Conservation (phyloP, 805 yeast genomes). For the Cyberlindnera euphorbiae region DNA sequence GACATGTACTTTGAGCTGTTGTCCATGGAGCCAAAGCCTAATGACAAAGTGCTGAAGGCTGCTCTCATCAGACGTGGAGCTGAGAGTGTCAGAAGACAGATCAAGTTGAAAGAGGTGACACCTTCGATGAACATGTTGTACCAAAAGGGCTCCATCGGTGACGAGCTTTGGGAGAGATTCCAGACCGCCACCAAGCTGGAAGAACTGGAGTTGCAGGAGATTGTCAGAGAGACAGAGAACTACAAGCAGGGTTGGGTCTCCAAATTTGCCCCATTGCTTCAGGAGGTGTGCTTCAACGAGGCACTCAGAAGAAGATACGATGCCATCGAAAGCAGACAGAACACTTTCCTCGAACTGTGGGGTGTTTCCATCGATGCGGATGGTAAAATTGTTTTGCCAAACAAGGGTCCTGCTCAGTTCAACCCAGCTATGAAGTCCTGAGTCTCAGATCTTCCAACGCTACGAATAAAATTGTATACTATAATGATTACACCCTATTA, state of each 20-base stretch:
- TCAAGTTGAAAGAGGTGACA: constrained; percentile 76
- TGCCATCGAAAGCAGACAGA: constrained; percentile 36
- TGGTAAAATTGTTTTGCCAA: constrained; percentile 18
- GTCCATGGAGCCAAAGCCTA: constrained; percentile 51
- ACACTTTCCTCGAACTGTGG: constrained; percentile 29
- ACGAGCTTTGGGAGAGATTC: constrained; percentile 77
- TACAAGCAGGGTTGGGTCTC: constrained; percentile 79
- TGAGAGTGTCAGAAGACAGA: constrained; percentile 79
- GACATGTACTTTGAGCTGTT: constrained; percentile 60
- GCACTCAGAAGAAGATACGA: constrained; percentile 74
- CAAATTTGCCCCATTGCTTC: constrained; percentile 68
- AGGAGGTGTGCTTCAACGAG: constrained; percentile 88
- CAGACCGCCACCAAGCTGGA: constrained; percentile 72
- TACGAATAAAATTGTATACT: background rate
- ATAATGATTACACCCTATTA: too few relatives aligned
- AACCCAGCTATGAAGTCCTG: constrained; percentile 1
- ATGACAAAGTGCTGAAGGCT: constrained; percentile 72
- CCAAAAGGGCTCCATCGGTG: constrained; percentile 88
- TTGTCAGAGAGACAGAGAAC: constrained; percentile 68
- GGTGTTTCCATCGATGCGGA: constrained; percentile 21
- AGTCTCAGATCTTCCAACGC: too few relatives aligned
- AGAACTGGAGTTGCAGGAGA: constrained; percentile 74
- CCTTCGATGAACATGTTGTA: constrained; percentile 66
- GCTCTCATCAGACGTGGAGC: constrained; percentile 70
- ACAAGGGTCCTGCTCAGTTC: constrained; percentile 7